Conservation (phyloP, 306 rosid genomes). For the Biancaea sappan region DNA sequence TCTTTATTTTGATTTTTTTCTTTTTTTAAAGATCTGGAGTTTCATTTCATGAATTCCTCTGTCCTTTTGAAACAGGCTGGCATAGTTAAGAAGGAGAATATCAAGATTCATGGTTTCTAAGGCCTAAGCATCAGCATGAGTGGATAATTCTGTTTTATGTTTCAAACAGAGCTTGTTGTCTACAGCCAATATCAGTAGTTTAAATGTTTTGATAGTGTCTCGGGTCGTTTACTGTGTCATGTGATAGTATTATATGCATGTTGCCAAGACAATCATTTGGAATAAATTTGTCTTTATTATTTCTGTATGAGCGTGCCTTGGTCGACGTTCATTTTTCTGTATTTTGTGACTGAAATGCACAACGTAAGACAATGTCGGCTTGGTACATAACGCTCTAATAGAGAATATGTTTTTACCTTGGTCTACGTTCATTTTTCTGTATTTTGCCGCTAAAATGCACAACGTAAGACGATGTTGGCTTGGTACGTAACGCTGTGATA, state of each 20-base stretch:
- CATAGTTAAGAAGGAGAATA: slow-evolving; percentile 63
- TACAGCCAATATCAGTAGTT: slow-evolving; percentile 29
- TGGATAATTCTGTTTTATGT: slow-evolving; percentile 31
- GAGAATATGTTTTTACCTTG: too few species aligned
- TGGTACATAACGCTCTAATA: too few species aligned
- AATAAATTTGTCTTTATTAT: slow-evolving; percentile 43
- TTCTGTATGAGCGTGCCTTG: neutral
- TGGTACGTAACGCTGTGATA: too few species aligned
- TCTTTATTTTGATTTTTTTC: too few species aligned
- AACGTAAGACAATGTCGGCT: too few species aligned
- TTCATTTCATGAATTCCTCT: neutral
- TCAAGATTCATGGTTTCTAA: slow-evolving; percentile 67
- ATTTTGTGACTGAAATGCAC: slow-evolving; percentile 1
- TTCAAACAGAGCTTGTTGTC: slow-evolving; percentile 14
- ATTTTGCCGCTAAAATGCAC: neutral
- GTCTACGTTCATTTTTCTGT: neutral
- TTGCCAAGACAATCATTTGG: slow-evolving; percentile 14
- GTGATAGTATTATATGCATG: slow-evolving; percentile 42
- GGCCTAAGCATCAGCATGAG: slow-evolving; percentile 8
- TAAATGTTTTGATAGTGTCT: slow-evolving; percentile 31
- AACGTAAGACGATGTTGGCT: neutral
- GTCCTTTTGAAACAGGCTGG: slow-evolving; percentile 49
- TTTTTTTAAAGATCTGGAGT: neutral
- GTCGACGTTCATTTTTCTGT: neutral
- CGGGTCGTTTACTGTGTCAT: slow-evolving; percentile 30